phyloP scores from a whole-genome alignment of 495 filamentous ascomycete genomes.

The Xylaria curta region DNA sequence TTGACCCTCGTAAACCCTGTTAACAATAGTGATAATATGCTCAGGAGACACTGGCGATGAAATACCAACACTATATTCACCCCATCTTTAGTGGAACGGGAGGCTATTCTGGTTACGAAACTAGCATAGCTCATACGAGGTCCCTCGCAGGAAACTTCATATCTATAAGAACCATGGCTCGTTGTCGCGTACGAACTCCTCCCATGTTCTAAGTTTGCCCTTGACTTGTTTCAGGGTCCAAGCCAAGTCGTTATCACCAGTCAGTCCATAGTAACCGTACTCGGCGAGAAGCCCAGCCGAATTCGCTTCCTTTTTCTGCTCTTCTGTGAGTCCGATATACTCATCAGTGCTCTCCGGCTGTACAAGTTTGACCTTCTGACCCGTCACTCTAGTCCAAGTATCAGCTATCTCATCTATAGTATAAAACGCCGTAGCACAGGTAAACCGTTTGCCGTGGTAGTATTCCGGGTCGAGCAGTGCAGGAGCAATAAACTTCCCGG shows the following conservation, averaged over 20 bases:
- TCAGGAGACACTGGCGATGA: background rate
- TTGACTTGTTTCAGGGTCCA: background rate
- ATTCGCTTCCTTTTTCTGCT: background rate
- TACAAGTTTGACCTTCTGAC: background rate
- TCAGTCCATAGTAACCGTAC: background rate
- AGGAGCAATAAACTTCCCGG: background rate
- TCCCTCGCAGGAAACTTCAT: no score
- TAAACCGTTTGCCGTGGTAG: conserved; percentile 2
- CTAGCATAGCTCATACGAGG: no score
- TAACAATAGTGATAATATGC: background rate
- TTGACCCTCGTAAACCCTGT: background rate
- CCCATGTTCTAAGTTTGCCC: background rate
- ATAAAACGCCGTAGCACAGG: background rate
- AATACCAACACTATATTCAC: background rate
- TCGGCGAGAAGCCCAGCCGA: background rate
- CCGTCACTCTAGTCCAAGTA: background rate
- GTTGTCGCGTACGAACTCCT: background rate
- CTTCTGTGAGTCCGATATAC: background rate
- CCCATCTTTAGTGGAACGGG: background rate
- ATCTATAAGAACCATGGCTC: background rate
- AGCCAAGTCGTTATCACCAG: background rate
- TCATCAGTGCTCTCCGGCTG: background rate
- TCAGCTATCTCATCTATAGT: background rate
- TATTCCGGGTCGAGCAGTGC: background rate
- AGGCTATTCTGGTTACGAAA: no score